Evolutionary conservation across 176 grass and related monocot genomes (phyloP), one percentile per base, ranked within the genome.

Genomic region (Elymus sibiricus): DNA sequence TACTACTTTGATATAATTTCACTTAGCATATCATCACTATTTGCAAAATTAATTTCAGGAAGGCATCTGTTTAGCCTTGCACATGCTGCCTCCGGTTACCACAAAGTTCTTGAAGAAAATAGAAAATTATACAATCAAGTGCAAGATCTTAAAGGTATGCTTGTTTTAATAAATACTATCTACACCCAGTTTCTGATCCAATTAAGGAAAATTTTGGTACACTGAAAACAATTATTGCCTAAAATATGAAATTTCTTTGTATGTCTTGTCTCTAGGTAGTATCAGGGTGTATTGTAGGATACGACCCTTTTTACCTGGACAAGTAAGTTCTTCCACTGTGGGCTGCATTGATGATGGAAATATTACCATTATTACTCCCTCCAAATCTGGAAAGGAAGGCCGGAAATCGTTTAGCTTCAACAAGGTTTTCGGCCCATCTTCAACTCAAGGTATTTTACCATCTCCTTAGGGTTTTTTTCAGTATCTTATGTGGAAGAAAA

Each of bases 31-130:
- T 65, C 68, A 60, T 65, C 74, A 83, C 55, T 32, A 75, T 65
- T 77, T 86, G 55, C 64, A 92, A 82, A 64, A 84, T 56, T 79
- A 85, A 25, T 87, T 82, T 64, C 87, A 99, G 97, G 97, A 87
- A 92, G 91, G 83, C 90, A 91, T 81, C 72, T 99, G 44, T 91
- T 94, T 82, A 81, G 97, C 79, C 90, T 99, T 84, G 85, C 94
- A 72, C 84, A 96, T 93, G 88, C 97, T 78, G 92, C 97, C 80
- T 93, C 94, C 63, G 90, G 97, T 73, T 97, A 96, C 85, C 92
- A 96, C 68, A 96, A 91, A 90, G 97, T 99, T 90, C 90, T 99
- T 86, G 97, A 96, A 91, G 97, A 96, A 89, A 99, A 99, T 79
- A 90, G 94, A 76, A 99, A 90, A 84, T 49, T 99, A 76, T 99